Percentiles rank a stretch among this genome's conserved stretches.
These are phyloP conservation scores for Clitopilus hobsonii DNA, from an alignment of 768 basidiomycete species.

Conservation along the genomic window DNA sequence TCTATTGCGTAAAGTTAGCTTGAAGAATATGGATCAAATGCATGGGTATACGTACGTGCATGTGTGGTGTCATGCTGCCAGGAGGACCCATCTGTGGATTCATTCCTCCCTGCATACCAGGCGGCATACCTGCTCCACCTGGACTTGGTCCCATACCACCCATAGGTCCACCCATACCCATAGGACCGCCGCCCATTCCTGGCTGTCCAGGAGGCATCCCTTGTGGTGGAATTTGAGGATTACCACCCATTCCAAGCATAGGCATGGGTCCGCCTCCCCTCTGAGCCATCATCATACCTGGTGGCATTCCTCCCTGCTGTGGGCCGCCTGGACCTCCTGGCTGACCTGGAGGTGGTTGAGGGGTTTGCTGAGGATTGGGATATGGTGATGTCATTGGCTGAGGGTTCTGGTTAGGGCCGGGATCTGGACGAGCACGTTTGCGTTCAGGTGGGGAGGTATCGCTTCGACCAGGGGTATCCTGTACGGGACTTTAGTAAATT, in stretches of 20 bases:
- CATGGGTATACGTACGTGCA: constrained; percentile 22
- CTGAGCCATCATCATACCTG: constrained; percentile 30
- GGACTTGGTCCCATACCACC: constrained; percentile 3
- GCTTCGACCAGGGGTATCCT: constrained; percentile 41
- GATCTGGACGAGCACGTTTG: constrained; percentile 46
- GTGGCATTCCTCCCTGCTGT: constrained; percentile 26
- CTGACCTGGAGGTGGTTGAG: constrained; percentile 24
- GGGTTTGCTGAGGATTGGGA: constrained; percentile 26
- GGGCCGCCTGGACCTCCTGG: constrained; percentile 25
- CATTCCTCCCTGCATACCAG: background rate
- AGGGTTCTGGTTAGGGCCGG: background rate
- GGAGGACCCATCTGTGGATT: background rate
- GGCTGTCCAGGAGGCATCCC: constrained; percentile 16
- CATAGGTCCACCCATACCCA: constrained; percentile 17
- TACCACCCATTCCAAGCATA: constrained; percentile 21
- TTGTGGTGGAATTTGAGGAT: constrained; percentile 6
- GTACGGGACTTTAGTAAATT: constrained; percentile 23
- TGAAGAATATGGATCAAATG: background rate
- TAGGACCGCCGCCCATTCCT: constrained; percentile 19
- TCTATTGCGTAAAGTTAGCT: constrained; percentile 2
- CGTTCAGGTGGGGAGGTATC: constrained; percentile 55
- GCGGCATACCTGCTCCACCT: constrained; percentile 3
- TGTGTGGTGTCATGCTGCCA: constrained; percentile 19
- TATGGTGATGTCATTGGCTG: constrained; percentile 31
- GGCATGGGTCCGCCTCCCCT: constrained; percentile 23